phyloP scores from a whole-genome alignment of 2,329 filamentous ascomycete genomes.

The Verticillium zaregamsianum region DNA sequence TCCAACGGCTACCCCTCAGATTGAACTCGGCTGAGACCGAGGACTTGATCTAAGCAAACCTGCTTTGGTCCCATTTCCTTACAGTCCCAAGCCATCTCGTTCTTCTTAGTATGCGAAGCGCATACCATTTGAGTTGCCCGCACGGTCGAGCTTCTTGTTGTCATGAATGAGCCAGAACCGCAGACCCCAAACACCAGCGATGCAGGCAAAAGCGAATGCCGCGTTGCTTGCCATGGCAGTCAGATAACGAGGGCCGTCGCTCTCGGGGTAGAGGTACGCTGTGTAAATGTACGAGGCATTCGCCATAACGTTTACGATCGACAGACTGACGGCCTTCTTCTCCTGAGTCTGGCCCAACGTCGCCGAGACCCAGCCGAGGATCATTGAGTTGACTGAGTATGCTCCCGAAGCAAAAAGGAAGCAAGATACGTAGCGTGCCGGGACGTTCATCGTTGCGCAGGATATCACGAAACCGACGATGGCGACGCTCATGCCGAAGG shows the following conservation, averaged over 20 bases:
- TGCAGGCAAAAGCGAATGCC: slow-evolving; percentile 19
- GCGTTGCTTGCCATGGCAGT: slow-evolving; percentile 13
- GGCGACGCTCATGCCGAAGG: slow-evolving; percentile 6
- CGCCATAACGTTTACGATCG: slow-evolving; percentile 37
- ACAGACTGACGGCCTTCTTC: slow-evolving; percentile 37
- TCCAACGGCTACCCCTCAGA: too few relatives aligned
- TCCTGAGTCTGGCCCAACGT: slow-evolving; percentile 37
- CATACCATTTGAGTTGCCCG: background rate
- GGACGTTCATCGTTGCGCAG: slow-evolving; percentile 25
- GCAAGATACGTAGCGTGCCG: slow-evolving; percentile 30
- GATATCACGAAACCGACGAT: slow-evolving; percentile 12
- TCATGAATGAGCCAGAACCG: slow-evolving; percentile 17
- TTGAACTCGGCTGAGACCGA: too few relatives aligned
- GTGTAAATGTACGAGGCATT: slow-evolving; percentile 42
- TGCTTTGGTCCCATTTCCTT: background rate
- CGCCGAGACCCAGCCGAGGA: slow-evolving; percentile 27
- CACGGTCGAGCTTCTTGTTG: slow-evolving; percentile 20
- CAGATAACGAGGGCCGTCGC: slow-evolving; percentile 32
- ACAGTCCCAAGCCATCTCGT: slow-evolving; percentile 1
- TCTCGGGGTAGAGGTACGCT: slow-evolving; percentile 37
- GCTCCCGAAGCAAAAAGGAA: slow-evolving; percentile 25
- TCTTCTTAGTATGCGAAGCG: slow-evolving; percentile 11
- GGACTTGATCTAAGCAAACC: too few relatives aligned
- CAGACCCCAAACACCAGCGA: slow-evolving; percentile 19
- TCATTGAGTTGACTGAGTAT: slow-evolving; percentile 27